Base-by-base conservation (phyloP, 352 stramenopile genomes). In the Phytophthora citrophthora region DNA sequence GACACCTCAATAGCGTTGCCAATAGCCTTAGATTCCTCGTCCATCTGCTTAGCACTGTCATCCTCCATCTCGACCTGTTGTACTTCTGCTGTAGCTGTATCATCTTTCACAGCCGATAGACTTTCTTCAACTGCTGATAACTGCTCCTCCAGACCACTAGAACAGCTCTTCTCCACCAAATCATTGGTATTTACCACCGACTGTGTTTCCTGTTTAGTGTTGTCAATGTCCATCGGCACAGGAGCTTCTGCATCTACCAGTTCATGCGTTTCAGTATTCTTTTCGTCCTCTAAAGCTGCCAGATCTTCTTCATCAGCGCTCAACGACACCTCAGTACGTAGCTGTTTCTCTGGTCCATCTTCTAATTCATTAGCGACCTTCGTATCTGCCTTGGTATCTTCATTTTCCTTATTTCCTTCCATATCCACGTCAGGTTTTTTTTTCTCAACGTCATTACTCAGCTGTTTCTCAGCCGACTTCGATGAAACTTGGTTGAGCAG, bases 181-280 rank as follows among this genome's bases (percentile, higher is more conserved):
- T 53, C 16, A 20, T 1, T 29, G 10, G 5, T 3, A 26, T n/a
- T 23, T 26, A 16, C 43, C 16, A 24, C 13, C 4, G 15, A 2
- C 29, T 34, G 29, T 13, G 29, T 46, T 6, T 60, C 23, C 12
- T 39, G n/a, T 9, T 49, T 8, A 15, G 4, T 5, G 7, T 27
- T 12, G 13, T 72, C 63, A 15, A 72, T 38, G 15, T 64, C 54
- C 39, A 71, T 47, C 11, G 45, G 49, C 44, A 57, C 5, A 10
- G 44, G 5, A 10, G 15, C 31, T n/a, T 69, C 46, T 23, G 49
- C 36, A 20, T 29, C 15, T 0, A 54, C 40, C 39, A 59, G 24
- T 24, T 31, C 18, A 51, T 27, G 5, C 15, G 20, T 10, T 13
- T 13, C 24, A 13, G n/a, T 38, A 46, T 53, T 41, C 45, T 61